Conservation (phyloP, 352 stramenopile genomes). For the Pythium periplocum region DNA sequence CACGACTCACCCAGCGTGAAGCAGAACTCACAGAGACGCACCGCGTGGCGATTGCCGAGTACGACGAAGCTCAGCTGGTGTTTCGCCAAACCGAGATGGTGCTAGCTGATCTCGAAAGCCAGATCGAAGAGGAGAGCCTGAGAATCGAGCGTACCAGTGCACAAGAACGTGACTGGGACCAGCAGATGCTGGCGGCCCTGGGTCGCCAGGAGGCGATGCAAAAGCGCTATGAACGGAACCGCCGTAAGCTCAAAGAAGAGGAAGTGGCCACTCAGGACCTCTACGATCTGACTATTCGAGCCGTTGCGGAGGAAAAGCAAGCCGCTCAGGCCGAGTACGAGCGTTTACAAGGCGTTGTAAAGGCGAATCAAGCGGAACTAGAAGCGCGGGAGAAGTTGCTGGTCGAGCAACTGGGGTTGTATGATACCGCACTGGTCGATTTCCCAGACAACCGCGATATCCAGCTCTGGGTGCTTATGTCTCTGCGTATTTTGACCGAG, state of each 20-base stretch:
- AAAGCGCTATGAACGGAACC: slow-evolving; percentile 5
- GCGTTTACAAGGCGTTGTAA: background rate
- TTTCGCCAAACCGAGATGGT: slow-evolving; percentile 27
- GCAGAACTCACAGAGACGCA: slow-evolving; percentile 16
- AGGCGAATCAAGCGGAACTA: slow-evolving; percentile 6
- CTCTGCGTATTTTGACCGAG: background rate
- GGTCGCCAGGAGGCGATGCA: slow-evolving; percentile 5
- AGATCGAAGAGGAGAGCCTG: slow-evolving; percentile 19
- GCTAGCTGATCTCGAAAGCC: slow-evolving; percentile 33
- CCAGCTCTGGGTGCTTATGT: slow-evolving; percentile 9
- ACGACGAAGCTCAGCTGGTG: slow-evolving; percentile 12
- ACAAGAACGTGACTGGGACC: slow-evolving; percentile 25
- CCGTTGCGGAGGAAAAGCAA: background rate
- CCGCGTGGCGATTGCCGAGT: slow-evolving; percentile 7
- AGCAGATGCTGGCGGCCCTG: slow-evolving; percentile 7
- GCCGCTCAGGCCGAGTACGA: background rate
- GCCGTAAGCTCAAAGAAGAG: background rate
- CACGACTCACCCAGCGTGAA: slow-evolving; percentile 14
- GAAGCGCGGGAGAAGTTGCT: slow-evolving; percentile 5
- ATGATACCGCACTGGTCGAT: slow-evolving; percentile 9
- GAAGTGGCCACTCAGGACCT: slow-evolving; percentile 2
- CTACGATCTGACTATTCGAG: slow-evolving; percentile 6
- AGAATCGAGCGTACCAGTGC: slow-evolving; percentile 12
- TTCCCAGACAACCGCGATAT: slow-evolving; percentile 7
- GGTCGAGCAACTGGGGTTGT: slow-evolving; percentile 13